Base-by-base conservation (phyloP, 2,329 filamentous ascomycete genomes). In the Calonectria naviculata region DNA sequence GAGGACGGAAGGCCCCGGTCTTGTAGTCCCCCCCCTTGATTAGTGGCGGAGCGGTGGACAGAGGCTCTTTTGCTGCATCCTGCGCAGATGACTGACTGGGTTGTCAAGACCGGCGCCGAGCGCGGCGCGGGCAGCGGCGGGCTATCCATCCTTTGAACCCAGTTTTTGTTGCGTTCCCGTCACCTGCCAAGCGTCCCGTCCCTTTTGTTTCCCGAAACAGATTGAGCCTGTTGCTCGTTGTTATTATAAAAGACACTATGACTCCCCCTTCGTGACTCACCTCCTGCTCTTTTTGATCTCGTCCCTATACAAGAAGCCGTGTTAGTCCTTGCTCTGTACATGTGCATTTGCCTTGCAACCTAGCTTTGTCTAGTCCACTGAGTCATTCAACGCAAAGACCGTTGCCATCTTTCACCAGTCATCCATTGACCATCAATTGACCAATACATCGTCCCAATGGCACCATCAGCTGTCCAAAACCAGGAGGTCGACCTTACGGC, bases 401-500 rank as follows among this genome's bases (percentile, higher is more conserved):
- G 8, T 38, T 26, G 21, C 52, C 21, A 12, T 8, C 13, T 19
- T 21, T 15, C 6, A 17, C 3, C 21, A 12, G n/a, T 24, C 21
- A 10, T 17, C 58, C 5, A 31, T n/a, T 42, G 38, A 46, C 47
- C 67, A 66, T 60, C 67, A 60, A 65, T 65, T 67, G 42, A 44
- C 36, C 46, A n/a, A 38, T 52, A 15, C 47, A 26, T n/a, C 65
- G 67, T 68, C 76, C 76, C 74, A 77, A 89, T 89, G 88, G 83
- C 87, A 75, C 87, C 87, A 73, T 85, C 87, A 47, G 87, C 84
- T 44, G 80, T 84, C 72, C 84, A 84, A 60, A 81, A 81, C 67
- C 86, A 87, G 74, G 87, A 88, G 61, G 75, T 87, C 74, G 85
- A 89, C 81, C 84, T 90, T 73, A 89, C 87, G 42, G 84, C 87